Conservation (phyloP, 129 eudicot genomes). For the Helichrysum umbraculigerum region DNA sequence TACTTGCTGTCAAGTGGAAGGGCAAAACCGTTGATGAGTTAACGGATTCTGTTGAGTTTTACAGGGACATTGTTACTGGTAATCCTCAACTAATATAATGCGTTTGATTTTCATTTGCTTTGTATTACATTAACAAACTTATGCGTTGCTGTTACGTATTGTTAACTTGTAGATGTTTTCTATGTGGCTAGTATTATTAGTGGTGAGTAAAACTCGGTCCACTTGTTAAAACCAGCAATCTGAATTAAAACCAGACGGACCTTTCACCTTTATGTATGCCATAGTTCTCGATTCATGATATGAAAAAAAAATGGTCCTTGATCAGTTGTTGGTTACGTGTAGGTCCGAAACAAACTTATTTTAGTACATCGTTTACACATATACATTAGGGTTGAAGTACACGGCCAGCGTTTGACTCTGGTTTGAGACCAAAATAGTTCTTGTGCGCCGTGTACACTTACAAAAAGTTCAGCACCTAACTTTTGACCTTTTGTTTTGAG, state of each 20-base stretch:
- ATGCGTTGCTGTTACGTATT: not conserved
- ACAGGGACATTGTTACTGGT: constrained; percentile 69
- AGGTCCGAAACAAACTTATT: not conserved
- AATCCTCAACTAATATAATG: constrained; percentile 7
- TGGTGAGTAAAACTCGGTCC: not conserved
- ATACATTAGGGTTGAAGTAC: too few species aligned
- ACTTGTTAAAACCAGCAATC: not conserved
- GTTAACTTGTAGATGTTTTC: not conserved
- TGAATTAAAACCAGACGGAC: not conserved
- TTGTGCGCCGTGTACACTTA: too few species aligned
- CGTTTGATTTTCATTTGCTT: not conserved
- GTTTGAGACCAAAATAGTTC: not conserved
- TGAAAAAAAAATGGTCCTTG: not conserved
- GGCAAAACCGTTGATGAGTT: constrained; percentile 70
- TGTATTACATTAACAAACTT: too few species aligned
- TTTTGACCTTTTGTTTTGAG: not conserved
- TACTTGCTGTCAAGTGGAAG: constrained; percentile 78
- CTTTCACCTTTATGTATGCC: not conserved
- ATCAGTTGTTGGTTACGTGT: not conserved
- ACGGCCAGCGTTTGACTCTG: not conserved
- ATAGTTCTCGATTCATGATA: too few species aligned
- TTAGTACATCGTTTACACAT: too few species aligned
- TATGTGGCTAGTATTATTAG: not conserved
- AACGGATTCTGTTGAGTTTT: constrained; percentile 61
- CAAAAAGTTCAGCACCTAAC: not conserved